These are phyloP conservation scores for Aureobasidium sp. DNA, from an alignment of 2,329 filamentous ascomycete genomes.

Conservation along the genomic window DNA sequence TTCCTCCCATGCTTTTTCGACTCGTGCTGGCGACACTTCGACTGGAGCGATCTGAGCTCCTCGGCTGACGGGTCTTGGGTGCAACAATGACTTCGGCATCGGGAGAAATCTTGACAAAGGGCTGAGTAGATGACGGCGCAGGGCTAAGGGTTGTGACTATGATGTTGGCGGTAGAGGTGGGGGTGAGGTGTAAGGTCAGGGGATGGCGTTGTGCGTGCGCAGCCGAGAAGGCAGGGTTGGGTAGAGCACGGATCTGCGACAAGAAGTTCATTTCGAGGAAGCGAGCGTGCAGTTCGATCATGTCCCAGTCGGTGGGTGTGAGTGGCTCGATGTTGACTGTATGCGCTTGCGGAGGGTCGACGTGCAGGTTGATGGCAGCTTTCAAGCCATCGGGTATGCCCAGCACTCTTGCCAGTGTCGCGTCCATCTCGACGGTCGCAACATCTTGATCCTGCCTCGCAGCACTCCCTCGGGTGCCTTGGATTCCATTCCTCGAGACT, in stretches of 20 bases:
- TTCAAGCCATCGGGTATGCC: slow-evolving; percentile 77
- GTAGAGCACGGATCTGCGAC: slow-evolving; percentile 84
- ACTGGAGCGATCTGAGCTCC: slow-evolving; percentile 62
- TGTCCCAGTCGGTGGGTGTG: slow-evolving; percentile 52
- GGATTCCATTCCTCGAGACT: slow-evolving; percentile 65
- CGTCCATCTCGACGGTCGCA: slow-evolving; percentile 76
- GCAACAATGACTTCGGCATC: slow-evolving; percentile 97
- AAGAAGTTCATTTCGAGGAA: slow-evolving; percentile 93
- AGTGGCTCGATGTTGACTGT: slow-evolving; percentile 95
- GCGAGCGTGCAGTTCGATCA: slow-evolving; percentile 93
- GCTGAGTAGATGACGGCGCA: slow-evolving; percentile 55
- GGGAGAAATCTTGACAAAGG: slow-evolving; percentile 87
- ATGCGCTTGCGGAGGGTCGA: slow-evolving; percentile 85
- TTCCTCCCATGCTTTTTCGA: slow-evolving; percentile 62
- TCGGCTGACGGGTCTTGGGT: slow-evolving; percentile 71
- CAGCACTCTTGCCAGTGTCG: slow-evolving; percentile 69
- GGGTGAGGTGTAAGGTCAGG: slow-evolving; percentile 85
- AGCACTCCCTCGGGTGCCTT: slow-evolving; percentile 35
- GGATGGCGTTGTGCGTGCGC: slow-evolving; percentile 59
- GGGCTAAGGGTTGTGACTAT: slow-evolving; percentile 78
- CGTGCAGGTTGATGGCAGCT: slow-evolving; percentile 62
- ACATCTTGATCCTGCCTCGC: slow-evolving; percentile 67
- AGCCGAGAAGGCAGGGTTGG: slow-evolving; percentile 63
- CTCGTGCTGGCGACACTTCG: slow-evolving; percentile 74
- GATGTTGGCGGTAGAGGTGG: slow-evolving; percentile 91